Evolutionary conservation across 2,329 filamentous ascomycete species (phyloP).

Genomic region (Talaromyces verruculosus): DNA sequence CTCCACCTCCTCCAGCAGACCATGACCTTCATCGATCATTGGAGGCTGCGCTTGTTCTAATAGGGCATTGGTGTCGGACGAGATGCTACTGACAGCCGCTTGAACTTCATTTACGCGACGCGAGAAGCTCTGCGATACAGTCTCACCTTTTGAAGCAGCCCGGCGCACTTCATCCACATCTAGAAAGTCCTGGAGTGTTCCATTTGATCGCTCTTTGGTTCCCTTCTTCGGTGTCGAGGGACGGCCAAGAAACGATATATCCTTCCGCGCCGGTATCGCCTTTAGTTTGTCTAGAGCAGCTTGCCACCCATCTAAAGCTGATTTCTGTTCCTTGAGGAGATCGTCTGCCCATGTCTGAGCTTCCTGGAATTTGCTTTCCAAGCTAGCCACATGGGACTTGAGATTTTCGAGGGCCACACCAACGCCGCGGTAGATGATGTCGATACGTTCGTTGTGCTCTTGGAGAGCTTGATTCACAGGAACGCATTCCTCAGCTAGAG

Average conservation of each 20-base stretch:
- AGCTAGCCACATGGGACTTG: constrained; percentile 48
- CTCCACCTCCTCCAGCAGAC: constrained; percentile 80
- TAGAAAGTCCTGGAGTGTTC: constrained; percentile 72
- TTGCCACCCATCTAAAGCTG: constrained; percentile 47
- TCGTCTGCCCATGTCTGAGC: constrained; percentile 49
- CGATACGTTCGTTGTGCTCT: constrained; percentile 49
- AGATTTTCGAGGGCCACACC: constrained; percentile 81
- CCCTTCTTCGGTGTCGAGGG: constrained; percentile 43
- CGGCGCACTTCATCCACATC: constrained; percentile 70
- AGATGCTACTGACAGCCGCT: constrained; percentile 59
- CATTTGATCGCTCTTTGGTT: constrained; percentile 47
- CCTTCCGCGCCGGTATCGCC: constrained; percentile 45
- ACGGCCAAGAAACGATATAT: constrained; percentile 44
- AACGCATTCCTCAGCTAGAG: constrained; percentile 67
- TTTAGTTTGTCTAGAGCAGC: constrained; percentile 38
- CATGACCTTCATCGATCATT: constrained; percentile 62
- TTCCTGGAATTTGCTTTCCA: constrained; percentile 49
- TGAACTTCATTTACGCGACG: constrained; percentile 62
- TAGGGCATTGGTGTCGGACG: constrained; percentile 52
- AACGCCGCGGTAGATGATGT: constrained; percentile 69
- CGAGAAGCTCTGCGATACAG: constrained; percentile 60
- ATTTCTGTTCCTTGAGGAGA: constrained; percentile 45
- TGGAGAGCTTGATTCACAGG: constrained; percentile 62
- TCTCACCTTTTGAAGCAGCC: constrained; percentile 65
- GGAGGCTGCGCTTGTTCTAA: constrained; percentile 49